phyloP scores from a whole-genome alignment of 164 flowering plant species.

The Platanus orientalis region DNA sequence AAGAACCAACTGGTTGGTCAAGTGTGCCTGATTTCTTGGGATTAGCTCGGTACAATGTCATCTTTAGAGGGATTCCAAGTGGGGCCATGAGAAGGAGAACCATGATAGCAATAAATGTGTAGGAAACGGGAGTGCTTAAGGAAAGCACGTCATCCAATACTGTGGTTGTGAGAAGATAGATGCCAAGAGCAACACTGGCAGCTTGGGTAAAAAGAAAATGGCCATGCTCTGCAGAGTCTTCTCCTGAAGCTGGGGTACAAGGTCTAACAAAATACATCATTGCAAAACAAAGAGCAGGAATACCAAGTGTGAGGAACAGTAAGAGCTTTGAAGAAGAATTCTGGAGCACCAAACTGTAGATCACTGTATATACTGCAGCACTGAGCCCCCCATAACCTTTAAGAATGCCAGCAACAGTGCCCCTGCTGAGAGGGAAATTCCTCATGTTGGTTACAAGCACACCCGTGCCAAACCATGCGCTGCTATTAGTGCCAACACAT shows the following conservation, averaged over 20 bases:
- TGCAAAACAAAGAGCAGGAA: conserved; percentile 59
- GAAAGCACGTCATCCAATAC: conserved; percentile 36
- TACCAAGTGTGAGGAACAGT: conserved; percentile 62
- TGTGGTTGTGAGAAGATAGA: conserved; percentile 70
- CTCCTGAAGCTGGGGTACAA: conserved; percentile 76
- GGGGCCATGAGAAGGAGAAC: conserved; percentile 49
- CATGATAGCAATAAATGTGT: conserved; percentile 47
- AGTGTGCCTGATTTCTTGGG: not conserved
- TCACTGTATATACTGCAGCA: conserved; percentile 81
- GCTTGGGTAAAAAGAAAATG: conserved; percentile 70
- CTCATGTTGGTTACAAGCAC: conserved; percentile 89
- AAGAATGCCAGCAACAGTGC: conserved; percentile 86
- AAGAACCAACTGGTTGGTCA: conserved; percentile 26
- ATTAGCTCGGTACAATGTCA: not conserved
- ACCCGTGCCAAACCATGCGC: conserved; percentile 76
- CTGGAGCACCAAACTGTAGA: conserved; percentile 49
- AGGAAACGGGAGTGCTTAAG: conserved; percentile 35
- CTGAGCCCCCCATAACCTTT: conserved; percentile 83
- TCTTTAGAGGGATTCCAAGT: not conserved
- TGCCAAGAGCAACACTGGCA: conserved; percentile 58
- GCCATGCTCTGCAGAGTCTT: conserved; percentile 44
- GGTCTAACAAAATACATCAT: conserved; percentile 73
- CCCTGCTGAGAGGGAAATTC: conserved; percentile 79
- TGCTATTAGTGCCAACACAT: conserved; percentile 67
- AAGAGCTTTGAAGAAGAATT: conserved; percentile 60